phyloP scores from a whole-genome alignment of 2,329 filamentous ascomycete species.

The Penicillium paneum region DNA sequence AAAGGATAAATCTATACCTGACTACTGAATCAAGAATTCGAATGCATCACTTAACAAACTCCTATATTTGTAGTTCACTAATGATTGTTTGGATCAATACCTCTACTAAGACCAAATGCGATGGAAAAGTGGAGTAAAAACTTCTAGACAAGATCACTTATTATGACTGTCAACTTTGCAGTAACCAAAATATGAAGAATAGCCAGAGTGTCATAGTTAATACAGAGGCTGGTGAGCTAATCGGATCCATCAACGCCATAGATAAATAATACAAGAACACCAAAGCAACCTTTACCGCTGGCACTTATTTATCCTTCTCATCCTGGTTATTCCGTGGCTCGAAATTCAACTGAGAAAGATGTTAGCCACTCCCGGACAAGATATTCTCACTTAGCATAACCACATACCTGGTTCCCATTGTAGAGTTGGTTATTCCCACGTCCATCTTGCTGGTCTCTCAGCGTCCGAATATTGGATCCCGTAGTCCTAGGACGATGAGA shows the following conservation, averaged over 20 bases:
- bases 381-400: background rate
- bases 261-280: slow-evolving; percentile 1
- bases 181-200: background rate
- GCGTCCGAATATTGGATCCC: slow-evolving; percentile 49
- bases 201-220: background rate
- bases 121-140: background rate
- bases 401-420: slow-evolving; percentile 80
- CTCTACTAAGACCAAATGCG: background rate
- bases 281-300: background rate
- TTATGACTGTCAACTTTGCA: background rate
- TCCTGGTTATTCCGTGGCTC: slow-evolving; percentile 63
- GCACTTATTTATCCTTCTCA: slow-evolving; percentile 39
- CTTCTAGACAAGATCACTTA: background rate
- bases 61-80: background rate
- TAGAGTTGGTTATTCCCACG: slow-evolving; percentile 70
- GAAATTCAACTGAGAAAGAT: slow-evolving; percentile 58
- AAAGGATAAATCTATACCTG: slow-evolving; percentile 10
- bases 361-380: background rate
- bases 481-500: slow-evolving; percentile 15
- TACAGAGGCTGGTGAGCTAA: background rate
- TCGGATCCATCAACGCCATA: slow-evolving; percentile 2
- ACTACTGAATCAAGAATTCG: slow-evolving; percentile 5
- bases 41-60: slow-evolving; percentile 2
- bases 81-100: background rate
- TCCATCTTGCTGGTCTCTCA: slow-evolving; percentile 54